Evolutionary conservation across 148 eudicot species (phyloP).

Genomic region (Rhododendron mucronatum): DNA sequence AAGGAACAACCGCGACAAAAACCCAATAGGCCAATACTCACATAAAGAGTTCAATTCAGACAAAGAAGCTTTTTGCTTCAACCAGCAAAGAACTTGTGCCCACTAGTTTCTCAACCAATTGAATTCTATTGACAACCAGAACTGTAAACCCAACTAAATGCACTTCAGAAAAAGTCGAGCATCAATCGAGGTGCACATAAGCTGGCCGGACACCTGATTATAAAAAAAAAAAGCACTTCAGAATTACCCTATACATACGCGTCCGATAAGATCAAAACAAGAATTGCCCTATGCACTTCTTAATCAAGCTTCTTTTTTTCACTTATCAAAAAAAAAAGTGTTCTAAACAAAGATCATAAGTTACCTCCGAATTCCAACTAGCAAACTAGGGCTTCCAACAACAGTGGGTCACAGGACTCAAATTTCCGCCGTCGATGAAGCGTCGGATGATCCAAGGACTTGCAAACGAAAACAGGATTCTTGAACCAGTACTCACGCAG

Average conservation of each 20-base stretch:
- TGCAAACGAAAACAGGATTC: background rate
- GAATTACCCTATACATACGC: background rate
- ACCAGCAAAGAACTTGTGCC: background rate
- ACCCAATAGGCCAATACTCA: background rate
- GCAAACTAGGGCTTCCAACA: background rate
- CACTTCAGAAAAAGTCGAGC: background rate
- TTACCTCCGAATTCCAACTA: constrained; percentile 4
- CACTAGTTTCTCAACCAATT: background rate
- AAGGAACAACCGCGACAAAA: background rate
- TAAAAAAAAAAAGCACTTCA: background rate
- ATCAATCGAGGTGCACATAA: background rate
- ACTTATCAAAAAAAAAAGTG: too few species aligned
- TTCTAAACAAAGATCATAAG: background rate
- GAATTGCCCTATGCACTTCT: background rate
- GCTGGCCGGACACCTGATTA: too few species aligned
- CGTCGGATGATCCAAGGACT: background rate
- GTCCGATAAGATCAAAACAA: background rate
- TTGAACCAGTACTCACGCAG: background rate
- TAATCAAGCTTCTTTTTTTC: background rate
- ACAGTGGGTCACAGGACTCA: background rate
- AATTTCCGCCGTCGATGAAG: background rate
- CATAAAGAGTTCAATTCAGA: background rate
- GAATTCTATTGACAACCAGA: background rate
- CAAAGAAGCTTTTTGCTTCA: background rate
- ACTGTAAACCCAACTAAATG: background rate